Percentiles rank a stretch among this genome's conserved stretches.
Evolutionary conservation across 1,139 yeast genomes (phyloP).

Genomic region (Zygosaccharomyces pseudobailii): DNA sequence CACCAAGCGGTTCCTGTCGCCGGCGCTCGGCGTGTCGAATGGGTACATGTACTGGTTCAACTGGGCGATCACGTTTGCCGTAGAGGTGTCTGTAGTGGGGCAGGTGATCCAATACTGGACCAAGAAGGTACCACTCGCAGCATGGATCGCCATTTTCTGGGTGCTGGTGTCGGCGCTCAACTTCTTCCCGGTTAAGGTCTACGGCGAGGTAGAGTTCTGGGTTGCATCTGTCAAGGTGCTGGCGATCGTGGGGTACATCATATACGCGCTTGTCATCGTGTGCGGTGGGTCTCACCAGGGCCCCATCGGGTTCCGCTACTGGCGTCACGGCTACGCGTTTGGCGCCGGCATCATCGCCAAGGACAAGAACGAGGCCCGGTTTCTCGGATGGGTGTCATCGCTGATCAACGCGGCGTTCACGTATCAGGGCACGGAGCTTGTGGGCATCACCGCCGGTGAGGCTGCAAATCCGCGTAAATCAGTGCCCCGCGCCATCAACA

Average conservation of each 20-base stretch:
- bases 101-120: constrained; percentile 77
- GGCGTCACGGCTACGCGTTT: constrained; percentile 61
- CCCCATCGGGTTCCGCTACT: constrained; percentile 70
- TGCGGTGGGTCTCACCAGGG: constrained; percentile 70
- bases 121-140: constrained; percentile 54
- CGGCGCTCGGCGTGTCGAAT: constrained; percentile 71
- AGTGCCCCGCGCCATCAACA: constrained; percentile 72
- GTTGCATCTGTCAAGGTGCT: constrained; percentile 62
- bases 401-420: constrained; percentile 73
- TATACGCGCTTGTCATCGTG: constrained; percentile 63
- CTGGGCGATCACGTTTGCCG: constrained; percentile 81
- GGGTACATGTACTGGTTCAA: constrained; percentile 86
- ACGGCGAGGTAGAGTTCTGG: constrained; percentile 69
- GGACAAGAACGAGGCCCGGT: constrained; percentile 46
- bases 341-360: constrained; percentile 47
- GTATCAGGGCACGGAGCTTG: constrained; percentile 71
- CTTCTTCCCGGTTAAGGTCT: constrained; percentile 57
- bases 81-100: constrained; percentile 76
- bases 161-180: constrained; percentile 48
- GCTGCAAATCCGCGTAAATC: constrained; percentile 71
- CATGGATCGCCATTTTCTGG: constrained; percentile 72
- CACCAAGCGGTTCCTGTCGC: constrained; percentile 58
- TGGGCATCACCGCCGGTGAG: constrained; percentile 74
- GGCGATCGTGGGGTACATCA: constrained; percentile 66
- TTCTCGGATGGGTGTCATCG: constrained; percentile 57